A percentile compares a stretch with the other conserved stretches of the same genome.
Conservation (phyloP, 2,329 filamentous ascomycete genomes). For the Penicillium sp. region DNA sequence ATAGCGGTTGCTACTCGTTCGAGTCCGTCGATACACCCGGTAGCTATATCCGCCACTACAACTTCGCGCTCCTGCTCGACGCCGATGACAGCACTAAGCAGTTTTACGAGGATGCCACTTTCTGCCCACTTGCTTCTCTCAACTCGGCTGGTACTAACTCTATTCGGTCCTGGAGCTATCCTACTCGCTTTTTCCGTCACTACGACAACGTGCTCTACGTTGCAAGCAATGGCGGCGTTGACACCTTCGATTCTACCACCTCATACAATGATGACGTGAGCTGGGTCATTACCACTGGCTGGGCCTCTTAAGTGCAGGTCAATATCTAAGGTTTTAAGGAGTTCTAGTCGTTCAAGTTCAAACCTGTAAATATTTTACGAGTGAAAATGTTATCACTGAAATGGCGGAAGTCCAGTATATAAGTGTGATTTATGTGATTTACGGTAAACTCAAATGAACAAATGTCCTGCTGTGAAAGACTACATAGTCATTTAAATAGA, state of each 20-base stretch:
- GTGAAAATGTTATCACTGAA: not conserved
- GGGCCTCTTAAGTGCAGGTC: not conserved
- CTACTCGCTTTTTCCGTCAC: constrained; percentile 60
- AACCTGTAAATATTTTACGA: not conserved
- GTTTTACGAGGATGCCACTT: constrained; percentile 63
- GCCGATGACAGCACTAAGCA: constrained; percentile 56
- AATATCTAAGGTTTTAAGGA: not conserved
- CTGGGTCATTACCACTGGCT: constrained; percentile 50
- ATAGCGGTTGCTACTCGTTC: constrained; percentile 60
- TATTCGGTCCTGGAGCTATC: constrained; percentile 60
- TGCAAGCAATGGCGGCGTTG: constrained; percentile 57
- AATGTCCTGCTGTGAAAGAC: not conserved
- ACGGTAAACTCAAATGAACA: not conserved
- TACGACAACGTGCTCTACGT: constrained; percentile 49
- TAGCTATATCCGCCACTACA: constrained; percentile 58
- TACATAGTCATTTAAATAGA: not conserved
- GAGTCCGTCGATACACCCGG: constrained; percentile 60
- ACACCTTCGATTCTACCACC: constrained; percentile 51
- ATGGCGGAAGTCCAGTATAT: not conserved
- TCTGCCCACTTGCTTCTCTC: constrained; percentile 57
- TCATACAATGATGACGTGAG: constrained; percentile 58
- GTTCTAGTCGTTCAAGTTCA: not conserved
- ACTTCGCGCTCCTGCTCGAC: constrained; percentile 53
- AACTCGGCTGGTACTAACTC: constrained; percentile 49
- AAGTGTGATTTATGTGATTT: not conserved